Evolutionary conservation across 2,329 filamentous ascomycete species (phyloP), one percentile per base, ranked within the genome.

Genomic region (Epichloe amarillans): DNA sequence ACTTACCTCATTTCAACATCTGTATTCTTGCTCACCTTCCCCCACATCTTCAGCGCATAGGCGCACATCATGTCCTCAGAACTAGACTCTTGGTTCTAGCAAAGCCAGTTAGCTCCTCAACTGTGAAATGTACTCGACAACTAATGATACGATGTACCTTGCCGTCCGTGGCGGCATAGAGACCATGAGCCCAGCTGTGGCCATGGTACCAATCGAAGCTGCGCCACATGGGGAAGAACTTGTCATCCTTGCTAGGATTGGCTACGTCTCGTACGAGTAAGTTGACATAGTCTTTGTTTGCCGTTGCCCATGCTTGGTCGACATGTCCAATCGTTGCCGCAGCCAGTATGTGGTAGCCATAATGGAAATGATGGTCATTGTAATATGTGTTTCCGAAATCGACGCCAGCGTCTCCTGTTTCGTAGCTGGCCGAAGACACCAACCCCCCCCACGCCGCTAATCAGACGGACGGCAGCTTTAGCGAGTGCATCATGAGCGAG

Each of bases 41-140:
- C 93, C 93, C 93, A 97, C 83, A 97, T 88, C 73, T 95, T 95
- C 61, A 96, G 68, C 0, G 85, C 88, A 65, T 93, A 95, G 6
- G 82, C 80, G 53, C 86, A 83, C 80, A 96, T 89, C 55, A 82
- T 81, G 66, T 97, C 93, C 68, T 97, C 91, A 0, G 87, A 91
- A 44, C 84, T 88, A 33, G 87, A 93, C 65, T 97, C 93, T 68
- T 90, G 78, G 64, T 91, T 72, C 70, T 72, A 43, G 43, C 39
- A 40, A 38, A 33, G 15, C 17, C 40, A 4, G 37, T 53, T 38
- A 53, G 53, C 43, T 39, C 36, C n/a, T 45, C 35, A n/a, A 30
- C n/a, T 35, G 2, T 12, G 8, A 5, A 4, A 26, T 11, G n/a
- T 14, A 7, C n/a, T 17, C 17, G 4, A n/a, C 3, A 12, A 30